Base-by-base conservation (phyloP, 2,329 filamentous ascomycete species). In the Pseudocercospora crystallina region DNA sequence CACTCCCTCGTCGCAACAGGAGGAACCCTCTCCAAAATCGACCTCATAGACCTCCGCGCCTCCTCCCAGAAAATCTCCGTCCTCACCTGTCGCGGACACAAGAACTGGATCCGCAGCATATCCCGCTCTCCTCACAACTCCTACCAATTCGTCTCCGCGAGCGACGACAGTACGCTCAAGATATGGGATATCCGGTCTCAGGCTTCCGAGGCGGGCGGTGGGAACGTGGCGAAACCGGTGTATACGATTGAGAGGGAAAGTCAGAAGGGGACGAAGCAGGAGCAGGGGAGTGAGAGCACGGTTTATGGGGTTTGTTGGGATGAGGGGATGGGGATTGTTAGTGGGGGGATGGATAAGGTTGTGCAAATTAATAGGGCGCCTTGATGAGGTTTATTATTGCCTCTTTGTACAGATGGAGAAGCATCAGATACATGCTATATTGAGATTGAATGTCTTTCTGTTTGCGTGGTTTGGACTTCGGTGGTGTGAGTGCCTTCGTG, bases 301-400 rank as follows among this genome's bases (percentile, higher is more conserved):
- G 90, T 99, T 42, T 89, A 97, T 70, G 82, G 83, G 31, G 88
- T 97, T 5, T 81, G 78, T 52, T 99, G 94, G 94, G 89, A 96
- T 70, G 77, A 79, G 68, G 81, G 84, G 5, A 83, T 95, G 66
- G 95, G 94, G 1, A 92, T 99, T 67, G 87, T 96, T 38, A 95
- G 89, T 65, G 90, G 79, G 37, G 90, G 92, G 12, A 91, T 97
- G 79, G 94, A 99, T 68, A 96, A 94, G 76, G 85, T 83, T 75
- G 85, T 99, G 63, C 94, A 99, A 76, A 84, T 99, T 54, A 96
- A 99, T 71, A 80, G 81, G 60, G 85, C 55, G 15, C 46, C 47
- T 8, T 43, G 43, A 41, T n/a, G n/a, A n/a, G n/a, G n/a, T n/a
- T n/a, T n/a, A n/a, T n/a, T n/a, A n/a, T n/a, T n/a, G n/a, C n/a